Evolutionary conservation across 768 basidiomycete species (phyloP), one percentile per base, ranked within the genome.

Genomic region (Phanerodontia chrysosporium): DNA sequence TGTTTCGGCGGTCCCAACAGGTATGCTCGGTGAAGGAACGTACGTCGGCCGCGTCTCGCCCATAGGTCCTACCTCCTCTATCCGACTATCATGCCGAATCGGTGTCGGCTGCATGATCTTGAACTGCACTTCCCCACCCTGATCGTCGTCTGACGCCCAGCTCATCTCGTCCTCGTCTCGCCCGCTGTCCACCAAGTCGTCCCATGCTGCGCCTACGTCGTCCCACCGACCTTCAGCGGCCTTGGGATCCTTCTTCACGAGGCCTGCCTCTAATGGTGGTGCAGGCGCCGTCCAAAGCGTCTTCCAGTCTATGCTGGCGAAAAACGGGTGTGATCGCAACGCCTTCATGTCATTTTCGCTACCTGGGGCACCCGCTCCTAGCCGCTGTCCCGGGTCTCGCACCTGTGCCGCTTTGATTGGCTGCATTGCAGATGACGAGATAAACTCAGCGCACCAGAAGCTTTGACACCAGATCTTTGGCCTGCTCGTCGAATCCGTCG

Each of bases 401-500:
- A 85, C 77, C 86, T 83, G 58, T 35, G 18, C 10, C 10, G 18
- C 39, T 5, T 18, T 42, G 18, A 18, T 18, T 78, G 71, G 7
- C 77, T 79, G 18, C 49, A 30, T 32, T n/a, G 28, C 25, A 13
- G 22, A n/a, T 27, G 25, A 27, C 16, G 21, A 39, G 46, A 22
- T 10, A 25, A 25, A 8, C 6, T 29, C 21, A 24, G 74, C 82
- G 58, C 48, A 96, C 93, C 63, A 99, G 74, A 4, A 98, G 80
- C 57, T 78, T 79, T 65, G 83, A 78, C 21, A 98, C 81, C 49
- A 99, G 78, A 71, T 93, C 91, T 64, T 84, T 83, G 3, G 93
- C 94, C 42, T 87, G 80, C 46, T 80, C 76, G 66, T 96, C 92
- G 66, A 97, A 95, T 1, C 84, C 88, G 9, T 88, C 86, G 0